A percentile compares a stretch with the other conserved stretches of the same genome.
phyloP scores from a whole-genome alignment of 164 flowering plant genomes.

The Vitis cinerea region DNA sequence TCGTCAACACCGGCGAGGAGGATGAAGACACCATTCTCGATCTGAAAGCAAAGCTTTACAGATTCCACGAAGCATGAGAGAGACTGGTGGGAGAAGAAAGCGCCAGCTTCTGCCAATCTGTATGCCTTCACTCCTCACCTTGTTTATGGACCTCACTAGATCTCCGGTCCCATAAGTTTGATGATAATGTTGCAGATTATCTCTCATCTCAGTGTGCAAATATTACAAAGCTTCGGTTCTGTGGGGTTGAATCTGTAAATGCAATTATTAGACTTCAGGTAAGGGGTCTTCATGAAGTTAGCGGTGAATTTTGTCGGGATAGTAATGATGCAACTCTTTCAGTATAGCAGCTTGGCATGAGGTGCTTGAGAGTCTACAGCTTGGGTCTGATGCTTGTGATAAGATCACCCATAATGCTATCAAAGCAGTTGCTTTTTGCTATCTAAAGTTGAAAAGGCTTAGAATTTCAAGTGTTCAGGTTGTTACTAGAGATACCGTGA shows the following conservation, averaged over 20 bases:
- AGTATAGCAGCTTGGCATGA: constrained; percentile 90
- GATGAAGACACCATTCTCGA: no score
- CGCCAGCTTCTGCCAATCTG: no score
- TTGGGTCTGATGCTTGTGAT: constrained; percentile 94
- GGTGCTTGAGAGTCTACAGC: constrained; percentile 71
- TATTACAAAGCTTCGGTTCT: constrained; percentile 76
- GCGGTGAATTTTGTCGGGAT: constrained; percentile 79
- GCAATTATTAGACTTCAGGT: constrained; percentile 74
- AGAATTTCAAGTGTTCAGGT: constrained; percentile 85
- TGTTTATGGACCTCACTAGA: constrained; percentile 86
- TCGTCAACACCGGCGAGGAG: no score
- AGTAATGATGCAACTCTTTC: constrained; percentile 83
- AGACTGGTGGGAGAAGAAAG: no score
- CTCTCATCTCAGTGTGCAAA: constrained; percentile 67
- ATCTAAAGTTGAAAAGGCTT: constrained; percentile 70
- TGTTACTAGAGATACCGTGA: constrained; percentile 68
- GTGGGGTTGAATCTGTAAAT: constrained; percentile 86
- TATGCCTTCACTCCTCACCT: constrained; percentile 25
- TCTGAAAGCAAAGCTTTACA: no score
- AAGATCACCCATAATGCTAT: constrained; percentile 86
- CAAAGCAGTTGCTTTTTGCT: constrained; percentile 70
- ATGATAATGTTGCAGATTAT: constrained; percentile 43
- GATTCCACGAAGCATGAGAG: no score
- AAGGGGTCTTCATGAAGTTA: constrained; percentile 60
- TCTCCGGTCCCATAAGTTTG: constrained; percentile 79